Base-by-base conservation (phyloP, 2,329 filamentous ascomycete species). In the Calonectria henricotiae region DNA sequence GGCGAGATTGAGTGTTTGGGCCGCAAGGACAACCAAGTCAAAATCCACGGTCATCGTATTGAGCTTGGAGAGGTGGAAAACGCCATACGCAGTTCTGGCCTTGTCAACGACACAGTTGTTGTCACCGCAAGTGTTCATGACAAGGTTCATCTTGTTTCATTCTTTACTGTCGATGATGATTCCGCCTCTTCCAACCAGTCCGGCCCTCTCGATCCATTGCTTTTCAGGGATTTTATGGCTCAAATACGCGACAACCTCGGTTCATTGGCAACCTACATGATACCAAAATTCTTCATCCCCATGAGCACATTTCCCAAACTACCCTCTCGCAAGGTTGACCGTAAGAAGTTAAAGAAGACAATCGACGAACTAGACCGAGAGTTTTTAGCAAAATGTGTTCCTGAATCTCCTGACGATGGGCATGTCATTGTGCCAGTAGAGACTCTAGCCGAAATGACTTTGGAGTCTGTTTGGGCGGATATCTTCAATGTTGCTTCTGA, bases 11-110 rank as follows among this genome's bases (percentile, higher is more conserved):
- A 73, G 44, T 69, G 62, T 30, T 65, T 77, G 12, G 75, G 78
- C 8, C 73, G 77, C 1, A 76, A 75, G 23, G 77, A 80, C 25
- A 67, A 73, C 9, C 76, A 79, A 35, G 73, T 79, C 67, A 80
- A 80, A 69, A 68, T 80, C 17, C 71, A 72, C 9, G 76, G 79
- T 2, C 75, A 79, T 17, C 74, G 77, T 4, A 70, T 79, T 6
- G 79, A 80, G 68, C 72, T 76, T 2, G 75, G 68, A 17, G 79
- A 80, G 17, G 68, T 80, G n/a, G 76, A 80, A 55, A 61, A 70
- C 12, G 62, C 60, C 4, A 37, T 61, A 8, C 17, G 62, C 13
- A 44, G 9, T 5, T 12, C 67, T 17, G n/a, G 65, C 17, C 27
- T 61, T 6, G 51, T 68, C 49, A 58, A 61, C 32, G 62, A 68